Evolutionary conservation across 2,329 filamentous ascomycete genomes (phyloP).

Genomic region (Penicillium sclerotigenum): DNA sequence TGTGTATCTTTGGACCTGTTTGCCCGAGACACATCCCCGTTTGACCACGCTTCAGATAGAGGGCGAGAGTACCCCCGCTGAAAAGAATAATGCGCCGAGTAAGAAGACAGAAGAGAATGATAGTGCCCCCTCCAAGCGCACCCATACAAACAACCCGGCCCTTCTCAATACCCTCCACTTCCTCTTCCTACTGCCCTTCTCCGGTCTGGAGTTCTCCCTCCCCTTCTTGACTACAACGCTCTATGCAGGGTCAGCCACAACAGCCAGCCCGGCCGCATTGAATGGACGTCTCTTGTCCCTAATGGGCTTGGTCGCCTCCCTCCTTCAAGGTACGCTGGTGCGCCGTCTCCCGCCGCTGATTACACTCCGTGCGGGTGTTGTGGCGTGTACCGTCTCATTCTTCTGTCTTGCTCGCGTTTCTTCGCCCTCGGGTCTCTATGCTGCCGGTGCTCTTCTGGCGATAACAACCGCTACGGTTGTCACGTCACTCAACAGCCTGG

Average conservation of each 20-base stretch:
- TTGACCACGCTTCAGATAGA: conserved; percentile 45
- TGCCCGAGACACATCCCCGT: conserved; percentile 76
- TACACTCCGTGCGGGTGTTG: conserved; percentile 74
- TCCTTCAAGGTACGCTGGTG: conserved; percentile 92
- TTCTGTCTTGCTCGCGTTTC: conserved; percentile 69
- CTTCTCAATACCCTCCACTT: conserved; percentile 85
- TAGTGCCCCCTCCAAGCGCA: neutral
- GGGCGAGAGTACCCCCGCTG: conserved; percentile 11
- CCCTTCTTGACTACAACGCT: conserved; percentile 97
- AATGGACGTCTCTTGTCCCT: conserved; percentile 86
- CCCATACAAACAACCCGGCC: conserved; percentile 74
- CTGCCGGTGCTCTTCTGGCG: conserved; percentile 77
- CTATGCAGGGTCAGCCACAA: conserved; percentile 64
- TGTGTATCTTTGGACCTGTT: conserved; percentile 73
- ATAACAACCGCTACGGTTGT: conserved; percentile 93
- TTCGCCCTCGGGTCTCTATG: conserved; percentile 69
- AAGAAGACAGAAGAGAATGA: neutral
- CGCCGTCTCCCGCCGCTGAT: conserved; percentile 76
- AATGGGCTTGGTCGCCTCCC: conserved; percentile 82
- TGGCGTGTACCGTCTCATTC: conserved; percentile 76
- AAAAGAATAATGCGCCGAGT: conserved; percentile 13
- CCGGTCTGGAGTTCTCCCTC: conserved; percentile 94
- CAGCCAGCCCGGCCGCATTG: conserved; percentile 58
- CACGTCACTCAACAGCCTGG: conserved; percentile 85
- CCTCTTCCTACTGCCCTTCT: conserved; percentile 92